A percentile compares a stretch with the other conserved stretches of the same genome.
These are phyloP conservation scores for Colletotrichum chrysophilum DNA, from an alignment of 2,329 filamentous ascomycete genomes.

Conservation along the genomic window DNA sequence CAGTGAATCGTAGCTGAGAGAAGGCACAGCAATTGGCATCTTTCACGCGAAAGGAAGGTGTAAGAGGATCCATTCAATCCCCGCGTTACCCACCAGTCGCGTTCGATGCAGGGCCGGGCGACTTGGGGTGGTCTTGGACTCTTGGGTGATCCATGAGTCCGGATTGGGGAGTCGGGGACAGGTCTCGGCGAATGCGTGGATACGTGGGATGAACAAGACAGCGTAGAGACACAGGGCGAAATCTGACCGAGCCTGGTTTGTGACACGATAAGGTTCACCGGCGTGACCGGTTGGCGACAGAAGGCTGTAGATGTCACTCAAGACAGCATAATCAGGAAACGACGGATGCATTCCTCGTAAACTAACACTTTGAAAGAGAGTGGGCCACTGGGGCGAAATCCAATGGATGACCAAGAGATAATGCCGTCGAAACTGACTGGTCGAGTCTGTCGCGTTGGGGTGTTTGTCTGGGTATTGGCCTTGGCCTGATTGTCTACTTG, in stretches of 20 bases:
- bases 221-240: background rate
- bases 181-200: background rate
- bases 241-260: background rate
- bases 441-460: background rate
- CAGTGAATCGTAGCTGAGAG: background rate
- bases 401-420: background rate
- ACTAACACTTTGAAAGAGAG: background rate
- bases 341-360: background rate
- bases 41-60: constrained; percentile 22
- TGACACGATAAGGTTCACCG: background rate
- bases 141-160: constrained; percentile 6
- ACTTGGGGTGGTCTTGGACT: background rate
- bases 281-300: background rate
- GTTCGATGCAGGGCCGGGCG: background rate
- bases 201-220: background rate
- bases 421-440: constrained; percentile 4
- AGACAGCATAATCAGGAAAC: background rate
- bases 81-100: constrained; percentile 15
- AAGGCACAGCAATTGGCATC: constrained; percentile 6
- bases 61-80: constrained; percentile 17
- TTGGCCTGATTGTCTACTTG: constrained; percentile 10
- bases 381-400: too few species aligned
- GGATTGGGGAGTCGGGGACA: constrained; percentile 1
- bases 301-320: fast-evolving
- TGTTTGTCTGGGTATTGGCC: constrained; percentile 14